Base-by-base conservation (phyloP, 768 basidiomycete species). In the Phanerodontia chrysosporium region DNA sequence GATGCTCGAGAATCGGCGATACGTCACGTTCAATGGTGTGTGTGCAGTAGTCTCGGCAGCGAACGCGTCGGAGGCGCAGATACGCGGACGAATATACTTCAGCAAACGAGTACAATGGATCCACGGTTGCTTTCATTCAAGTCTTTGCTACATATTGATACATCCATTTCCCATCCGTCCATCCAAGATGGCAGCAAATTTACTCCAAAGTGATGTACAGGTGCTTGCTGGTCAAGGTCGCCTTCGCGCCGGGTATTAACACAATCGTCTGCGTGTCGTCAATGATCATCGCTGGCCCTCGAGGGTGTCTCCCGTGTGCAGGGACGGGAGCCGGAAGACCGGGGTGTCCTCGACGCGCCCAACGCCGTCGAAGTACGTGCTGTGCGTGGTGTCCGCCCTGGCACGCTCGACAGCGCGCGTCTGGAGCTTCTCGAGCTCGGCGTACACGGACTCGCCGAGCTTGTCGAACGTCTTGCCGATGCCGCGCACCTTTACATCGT, bases 221-320 rank as follows among this genome's bases (percentile, higher is more conserved):
- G 70, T 91, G 89, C 62, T 84, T 86, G 57, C 83, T 85, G 49
- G 86, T 82, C 57, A 92, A 67, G 8, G 88, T 74, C 21, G 83
- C 89, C 67, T 72, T 82, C 51, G 89, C 84, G 16, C 80, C 84
- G 0, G 92, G 89, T 22, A 93, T 84, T 3, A 98, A 73, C 30
- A 98, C 89, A 60, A 98, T 92, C 24, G 95, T 97, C 76, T 97
- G 96, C 22, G 95, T 98, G 64, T 92, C 79, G 72, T 98, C 95
- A 66, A 97, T 91, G 61, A 98, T 88, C 83, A 98, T 88, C 35
- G 94, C 92, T 9, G 96, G 8, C 95, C 96, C 45, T 81, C 73
- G 27, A 96, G 76, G 42, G 78, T 75, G 58, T 93, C 88, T 2
- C 94, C 95, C 13, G 85, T 75, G 0, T 74, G 76, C 58, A 98